phyloP scores from a whole-genome alignment of 371 early-diverging fungal species.

The Mucor indicus region DNA sequence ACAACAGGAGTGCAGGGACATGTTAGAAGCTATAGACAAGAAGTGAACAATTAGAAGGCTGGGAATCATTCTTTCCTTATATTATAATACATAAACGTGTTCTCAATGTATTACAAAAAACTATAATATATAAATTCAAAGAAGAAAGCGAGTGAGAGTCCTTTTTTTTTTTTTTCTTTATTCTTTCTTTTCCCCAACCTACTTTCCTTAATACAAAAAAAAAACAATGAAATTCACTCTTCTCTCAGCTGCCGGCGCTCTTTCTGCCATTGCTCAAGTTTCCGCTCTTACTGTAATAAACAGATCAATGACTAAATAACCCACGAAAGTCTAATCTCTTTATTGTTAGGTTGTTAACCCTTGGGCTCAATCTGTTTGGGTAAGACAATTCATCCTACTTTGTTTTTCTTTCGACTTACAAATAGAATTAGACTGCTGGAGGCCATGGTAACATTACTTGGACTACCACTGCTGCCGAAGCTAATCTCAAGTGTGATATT shows the following conservation, averaged over 20 bases:
- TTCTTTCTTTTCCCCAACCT: conserved; percentile 6
- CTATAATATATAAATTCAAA: conserved; percentile 2
- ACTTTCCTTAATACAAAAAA: conserved; percentile 6
- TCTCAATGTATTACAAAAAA: conserved; percentile 31
- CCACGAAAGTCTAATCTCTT: conserved; percentile 3
- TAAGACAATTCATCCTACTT: conserved; percentile 10
- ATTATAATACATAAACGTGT: conserved; percentile 22
- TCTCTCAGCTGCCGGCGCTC: conserved; percentile 16
- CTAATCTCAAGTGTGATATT: conserved; percentile 34
- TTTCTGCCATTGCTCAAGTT: conserved; percentile 22
- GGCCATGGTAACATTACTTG: conserved; percentile 44
- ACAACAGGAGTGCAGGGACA: conserved; percentile 19
- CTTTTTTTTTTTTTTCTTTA: not conserved
- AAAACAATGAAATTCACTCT: conserved; percentile 25
- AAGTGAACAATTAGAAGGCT: conserved; percentile 10
- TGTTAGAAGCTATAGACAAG: conserved; percentile 14
- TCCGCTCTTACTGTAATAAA: conserved; percentile 22
- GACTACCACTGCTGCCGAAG: conserved; percentile 30
- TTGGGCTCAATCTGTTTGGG: conserved; percentile 39
- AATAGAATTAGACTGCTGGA: conserved; percentile 38
- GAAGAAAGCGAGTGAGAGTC: not conserved
- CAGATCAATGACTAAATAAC: no score
- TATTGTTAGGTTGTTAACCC: conserved; percentile 38
- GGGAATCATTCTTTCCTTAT: conserved; percentile 8
- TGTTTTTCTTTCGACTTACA: not conserved